Conservation (phyloP, 805 yeast genomes). For the Spathaspora gorwiae region DNA sequence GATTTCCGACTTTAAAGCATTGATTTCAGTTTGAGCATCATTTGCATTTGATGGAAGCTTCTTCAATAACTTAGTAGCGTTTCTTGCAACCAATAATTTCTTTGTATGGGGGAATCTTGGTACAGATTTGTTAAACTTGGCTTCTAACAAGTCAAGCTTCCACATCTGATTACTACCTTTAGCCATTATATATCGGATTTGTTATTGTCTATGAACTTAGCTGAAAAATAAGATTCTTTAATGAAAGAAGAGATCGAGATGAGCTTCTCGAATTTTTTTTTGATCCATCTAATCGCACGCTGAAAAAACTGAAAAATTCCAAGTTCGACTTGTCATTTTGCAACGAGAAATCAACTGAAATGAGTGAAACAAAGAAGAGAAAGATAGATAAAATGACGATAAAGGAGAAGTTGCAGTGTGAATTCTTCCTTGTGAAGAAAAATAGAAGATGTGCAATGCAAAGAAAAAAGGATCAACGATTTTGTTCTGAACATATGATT, state of each 20-base stretch:
- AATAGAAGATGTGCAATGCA: slow-evolving; percentile 60
- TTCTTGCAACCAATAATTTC: slow-evolving; percentile 42
- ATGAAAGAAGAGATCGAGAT: slow-evolving; percentile 1
- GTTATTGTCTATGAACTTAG: no score
- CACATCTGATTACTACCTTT: slow-evolving; percentile 22
- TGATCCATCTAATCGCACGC: no score
- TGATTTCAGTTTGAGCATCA: slow-evolving; percentile 44
- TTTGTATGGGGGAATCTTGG: slow-evolving; percentile 50
- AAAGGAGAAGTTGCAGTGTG: slow-evolving; percentile 31
- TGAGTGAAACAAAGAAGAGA: slow-evolving; percentile 8
- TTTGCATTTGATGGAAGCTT: slow-evolving; percentile 36
- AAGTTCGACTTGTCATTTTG: no score
- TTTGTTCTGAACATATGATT: slow-evolving; percentile 60
- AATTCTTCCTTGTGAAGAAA: slow-evolving; percentile 45
- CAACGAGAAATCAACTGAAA: neutral
- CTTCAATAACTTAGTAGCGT: slow-evolving; percentile 36
- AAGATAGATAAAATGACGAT: slow-evolving; percentile 4
- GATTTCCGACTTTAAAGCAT: slow-evolving; percentile 38
- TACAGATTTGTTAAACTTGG: slow-evolving; percentile 36
- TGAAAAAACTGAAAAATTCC: no score
- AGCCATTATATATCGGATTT: neutral
- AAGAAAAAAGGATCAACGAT: slow-evolving; percentile 43
- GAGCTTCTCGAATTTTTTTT: slow-evolving; percentile 5
- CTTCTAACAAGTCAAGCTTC: slow-evolving; percentile 55
- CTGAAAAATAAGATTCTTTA: no score